Percentiles rank a stretch among this genome's conserved stretches.
phyloP scores from a whole-genome alignment of 1,139 yeast species.

The Candida sanyaensis region DNA sequence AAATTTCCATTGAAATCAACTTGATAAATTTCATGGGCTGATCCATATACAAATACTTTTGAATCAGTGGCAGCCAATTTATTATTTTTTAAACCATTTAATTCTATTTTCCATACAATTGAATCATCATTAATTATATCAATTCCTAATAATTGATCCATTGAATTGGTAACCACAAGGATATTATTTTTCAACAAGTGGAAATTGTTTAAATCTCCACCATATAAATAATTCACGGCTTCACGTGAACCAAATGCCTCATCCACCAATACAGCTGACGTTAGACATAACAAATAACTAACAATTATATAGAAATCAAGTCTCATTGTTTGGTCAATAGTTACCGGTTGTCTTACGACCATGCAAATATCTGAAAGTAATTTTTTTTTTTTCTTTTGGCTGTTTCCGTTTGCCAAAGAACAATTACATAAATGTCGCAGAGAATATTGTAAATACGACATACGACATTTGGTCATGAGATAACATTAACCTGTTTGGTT shows the following conservation, averaged over 20 bases:
- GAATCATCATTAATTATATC: slow-evolving; percentile 13
- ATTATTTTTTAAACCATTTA: slow-evolving; percentile 4
- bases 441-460: background rate
- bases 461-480: background rate
- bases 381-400: too few relatives aligned
- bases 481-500: background rate
- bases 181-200: slow-evolving; percentile 10
- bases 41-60: slow-evolving; percentile 9
- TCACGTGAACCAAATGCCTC: slow-evolving; percentile 40
- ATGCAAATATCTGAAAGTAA: background rate
- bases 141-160: slow-evolving; percentile 27
- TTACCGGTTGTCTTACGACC: too few relatives aligned
- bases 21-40: slow-evolving; percentile 5
- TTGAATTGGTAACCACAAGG: slow-evolving; percentile 27
- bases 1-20: slow-evolving; percentile 11
- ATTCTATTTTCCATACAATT: slow-evolving; percentile 19
- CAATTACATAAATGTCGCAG: background rate
- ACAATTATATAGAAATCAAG: slow-evolving; percentile 4
- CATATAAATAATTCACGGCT: slow-evolving; percentile 25
- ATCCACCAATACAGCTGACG: slow-evolving; percentile 26
- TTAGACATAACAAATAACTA: slow-evolving; percentile 4
- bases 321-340: background rate
- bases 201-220: slow-evolving; percentile 17
- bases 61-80: slow-evolving; percentile 5
- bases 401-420: background rate